These are phyloP conservation scores for Neonectria neomacrospora DNA, from an alignment of 2,329 filamentous ascomycete species.

Conservation along the genomic window DNA sequence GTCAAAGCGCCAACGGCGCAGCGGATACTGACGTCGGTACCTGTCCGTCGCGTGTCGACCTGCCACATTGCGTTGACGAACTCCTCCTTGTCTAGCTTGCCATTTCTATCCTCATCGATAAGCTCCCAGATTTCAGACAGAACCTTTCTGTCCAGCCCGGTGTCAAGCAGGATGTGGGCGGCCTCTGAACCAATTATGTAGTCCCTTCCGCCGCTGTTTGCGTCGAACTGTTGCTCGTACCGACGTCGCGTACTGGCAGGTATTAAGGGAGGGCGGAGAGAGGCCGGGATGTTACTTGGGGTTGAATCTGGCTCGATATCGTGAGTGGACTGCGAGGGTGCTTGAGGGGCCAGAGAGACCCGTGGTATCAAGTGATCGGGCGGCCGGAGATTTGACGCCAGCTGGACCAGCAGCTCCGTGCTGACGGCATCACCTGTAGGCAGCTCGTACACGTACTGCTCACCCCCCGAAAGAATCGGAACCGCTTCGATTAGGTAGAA, in stretches of 20 bases:
- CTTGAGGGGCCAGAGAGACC: neutral
- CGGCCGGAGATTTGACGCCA: slow-evolving; percentile 8
- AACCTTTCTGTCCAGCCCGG: slow-evolving; percentile 9
- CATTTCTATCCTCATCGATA: slow-evolving; percentile 21
- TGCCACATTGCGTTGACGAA: slow-evolving; percentile 24
- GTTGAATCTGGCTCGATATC: neutral
- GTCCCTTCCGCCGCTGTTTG: neutral
- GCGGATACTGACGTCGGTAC: slow-evolving; percentile 10
- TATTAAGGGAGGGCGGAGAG: slow-evolving; percentile 4
- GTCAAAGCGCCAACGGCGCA: slow-evolving; percentile 1
- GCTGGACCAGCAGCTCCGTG: slow-evolving; percentile 2
- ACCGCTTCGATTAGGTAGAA: slow-evolving; percentile 20
- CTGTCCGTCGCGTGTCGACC: slow-evolving; percentile 16
- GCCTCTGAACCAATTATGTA: slow-evolving; percentile 8
- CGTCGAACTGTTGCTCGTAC: slow-evolving; percentile 18
- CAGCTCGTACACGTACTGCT: slow-evolving; percentile 2
- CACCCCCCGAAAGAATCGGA: neutral
- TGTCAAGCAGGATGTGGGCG: slow-evolving; percentile 14
- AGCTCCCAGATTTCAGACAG: slow-evolving; percentile 25
- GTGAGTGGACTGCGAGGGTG: neutral
- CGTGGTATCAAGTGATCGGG: slow-evolving; percentile 7
- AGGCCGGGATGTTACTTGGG: slow-evolving; percentile 1
- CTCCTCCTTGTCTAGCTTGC: slow-evolving; percentile 21
- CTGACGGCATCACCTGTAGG: slow-evolving; percentile 1
- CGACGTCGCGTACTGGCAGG: slow-evolving; percentile 8